Percentiles rank a stretch among this genome's conserved stretches.
These are phyloP conservation scores for Anthracocystis panici-leucophaei DNA, from an alignment of 1,284 basidiomycete species.

Conservation along the genomic window DNA sequence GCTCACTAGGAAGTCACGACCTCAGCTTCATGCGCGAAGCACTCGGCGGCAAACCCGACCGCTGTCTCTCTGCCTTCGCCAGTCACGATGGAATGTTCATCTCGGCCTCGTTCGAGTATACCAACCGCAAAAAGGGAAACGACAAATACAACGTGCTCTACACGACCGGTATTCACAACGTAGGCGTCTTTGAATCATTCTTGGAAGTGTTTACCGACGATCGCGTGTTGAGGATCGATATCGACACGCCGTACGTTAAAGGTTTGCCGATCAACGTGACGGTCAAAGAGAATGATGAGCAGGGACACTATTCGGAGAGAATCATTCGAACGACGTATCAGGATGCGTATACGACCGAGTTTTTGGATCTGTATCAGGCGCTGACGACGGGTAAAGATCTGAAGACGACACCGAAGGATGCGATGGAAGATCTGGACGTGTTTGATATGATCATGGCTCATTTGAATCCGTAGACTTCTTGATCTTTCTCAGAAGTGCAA, in stretches of 20 bases:
- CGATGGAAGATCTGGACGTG: slow-evolving; percentile 67
- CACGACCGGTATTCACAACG: slow-evolving; percentile 61
- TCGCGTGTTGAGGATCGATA: slow-evolving; percentile 70
- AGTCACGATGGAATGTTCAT: slow-evolving; percentile 53
- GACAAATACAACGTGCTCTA: slow-evolving; percentile 48
- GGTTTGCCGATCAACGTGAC: slow-evolving; percentile 70
- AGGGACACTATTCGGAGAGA: slow-evolving; percentile 61
- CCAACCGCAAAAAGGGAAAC: slow-evolving; percentile 22
- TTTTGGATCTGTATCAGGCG: slow-evolving; percentile 64
- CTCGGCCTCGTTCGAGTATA: slow-evolving; percentile 48
- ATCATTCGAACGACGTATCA: slow-evolving; percentile 70
- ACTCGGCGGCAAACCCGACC: slow-evolving; percentile 45
- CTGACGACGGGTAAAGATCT: slow-evolving; percentile 41
- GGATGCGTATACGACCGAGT: slow-evolving; percentile 71
- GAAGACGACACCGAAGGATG: slow-evolving; percentile 47
- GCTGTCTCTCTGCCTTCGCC: slow-evolving; percentile 42
- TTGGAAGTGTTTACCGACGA: slow-evolving; percentile 71
- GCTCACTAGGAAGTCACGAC: slow-evolving; percentile 70
- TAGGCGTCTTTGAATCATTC: slow-evolving; percentile 71
- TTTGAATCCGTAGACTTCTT: slow-evolving; percentile 6
- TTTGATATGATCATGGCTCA: slow-evolving; percentile 69
- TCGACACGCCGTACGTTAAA: slow-evolving; percentile 70
- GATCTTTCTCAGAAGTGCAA: neutral
- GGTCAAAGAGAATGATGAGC: slow-evolving; percentile 62
- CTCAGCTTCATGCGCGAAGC: slow-evolving; percentile 71